Conservation (phyloP, 208 protist species). For the Crithidia mellificae region DNA sequence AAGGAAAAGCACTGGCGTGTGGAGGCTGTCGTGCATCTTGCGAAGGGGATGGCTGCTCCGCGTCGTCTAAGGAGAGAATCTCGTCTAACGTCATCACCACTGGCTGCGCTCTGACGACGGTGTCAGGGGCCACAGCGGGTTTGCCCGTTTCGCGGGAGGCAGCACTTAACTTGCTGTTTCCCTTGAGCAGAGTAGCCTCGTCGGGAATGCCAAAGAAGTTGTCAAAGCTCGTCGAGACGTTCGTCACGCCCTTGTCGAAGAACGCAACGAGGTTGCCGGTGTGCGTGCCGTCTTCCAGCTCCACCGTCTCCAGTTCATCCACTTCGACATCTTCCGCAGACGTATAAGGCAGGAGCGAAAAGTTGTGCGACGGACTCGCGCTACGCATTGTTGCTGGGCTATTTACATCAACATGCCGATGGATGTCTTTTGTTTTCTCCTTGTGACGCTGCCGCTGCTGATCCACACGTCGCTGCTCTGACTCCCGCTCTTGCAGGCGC, state of each 20-base stretch:
- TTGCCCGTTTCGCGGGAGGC: neutral
- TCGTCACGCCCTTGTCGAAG: constrained; percentile 34
- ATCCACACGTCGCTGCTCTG: neutral
- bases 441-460: neutral
- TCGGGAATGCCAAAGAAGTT: constrained; percentile 39
- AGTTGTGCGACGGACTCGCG: no score
- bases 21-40: no score
- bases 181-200: neutral
- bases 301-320: constrained; percentile 37
- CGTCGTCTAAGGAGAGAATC: constrained; percentile 20
- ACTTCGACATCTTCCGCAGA: neutral
- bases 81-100: constrained; percentile 23
- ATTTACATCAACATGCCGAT: constrained; percentile 4
- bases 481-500: constrained; percentile 12
- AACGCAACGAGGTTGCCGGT: constrained; percentile 54
- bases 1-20: no score
- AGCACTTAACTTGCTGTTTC: neutral
- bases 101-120: neutral
- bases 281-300: constrained; percentile 36
- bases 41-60: no score
- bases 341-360: no score
- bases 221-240: constrained; percentile 50
- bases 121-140: neutral
- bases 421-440: neutral
- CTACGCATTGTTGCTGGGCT: neutral